Evolutionary conservation across 2,329 filamentous ascomycete genomes (phyloP), one percentile per base, ranked within the genome.

Genomic region (Colletotrichum orbiculare): DNA sequence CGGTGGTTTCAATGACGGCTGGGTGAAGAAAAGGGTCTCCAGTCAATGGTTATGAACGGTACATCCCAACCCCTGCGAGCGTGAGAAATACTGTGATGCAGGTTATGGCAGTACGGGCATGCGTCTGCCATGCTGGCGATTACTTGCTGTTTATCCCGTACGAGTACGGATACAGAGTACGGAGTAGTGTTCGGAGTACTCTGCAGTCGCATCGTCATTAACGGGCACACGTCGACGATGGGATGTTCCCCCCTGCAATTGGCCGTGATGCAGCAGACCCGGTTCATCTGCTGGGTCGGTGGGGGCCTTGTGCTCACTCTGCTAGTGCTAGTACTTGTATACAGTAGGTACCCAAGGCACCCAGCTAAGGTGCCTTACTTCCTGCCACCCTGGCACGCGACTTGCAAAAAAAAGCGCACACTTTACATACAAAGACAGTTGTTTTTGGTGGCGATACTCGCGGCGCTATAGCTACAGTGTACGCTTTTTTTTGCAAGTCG

Each of bases 1-100:
- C 52, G 58, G 34, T 50, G 10, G 11, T 12, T 10, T 52, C 34
- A 34, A 62, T 65, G 47, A 65, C 58, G 58, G 52, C 35, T 39
- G 41, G 46, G 48, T 55, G 34, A 55, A 25, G 49, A 25, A 48
- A 53, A 42, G 60, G 45, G 50, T n/a, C 43, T n/a, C 11, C 37
- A 48, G 47, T 54, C 42, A 37, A 54, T 38, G n/a, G 15, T 33
- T 35, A 17, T 33, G 37, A n/a, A 47, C 34, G 39, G 46, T 59
- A 25, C 48, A 25, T 48, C 15, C 12, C n/a, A 13, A 6, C 34
- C n/a, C 43, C 34, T 50, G 34, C 39, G 50, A 49, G 38, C 35
- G 15, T 35, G 38, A 52, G 55, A 37, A 25, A 47, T 46, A 41
- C 25, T 25, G 25, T 25, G 25, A 25, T 25, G 25, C 25, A 25